Conservation (phyloP, 2,329 filamentous ascomycete species). For the Cylindrodendrum hubeiense region DNA sequence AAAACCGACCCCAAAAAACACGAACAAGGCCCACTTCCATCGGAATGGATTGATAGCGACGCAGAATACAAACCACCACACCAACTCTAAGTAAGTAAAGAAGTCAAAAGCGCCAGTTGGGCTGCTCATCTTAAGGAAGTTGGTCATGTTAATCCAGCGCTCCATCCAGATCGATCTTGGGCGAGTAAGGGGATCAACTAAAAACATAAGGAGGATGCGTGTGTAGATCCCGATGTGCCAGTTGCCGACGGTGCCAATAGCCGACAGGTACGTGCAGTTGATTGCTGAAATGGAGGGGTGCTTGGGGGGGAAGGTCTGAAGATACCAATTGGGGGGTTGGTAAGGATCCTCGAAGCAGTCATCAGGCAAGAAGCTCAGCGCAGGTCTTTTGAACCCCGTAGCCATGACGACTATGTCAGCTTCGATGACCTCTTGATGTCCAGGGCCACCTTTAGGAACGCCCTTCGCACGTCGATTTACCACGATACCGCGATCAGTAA, state of each 20-base stretch:
- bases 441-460: conserved; percentile 82
- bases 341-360: conserved; percentile 82
- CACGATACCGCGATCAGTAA: conserved; percentile 72
- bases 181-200: conserved; percentile 81
- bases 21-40: conserved; percentile 91
- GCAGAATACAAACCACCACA: conserved; percentile 89
- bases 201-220: conserved; percentile 86
- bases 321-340: conserved; percentile 86
- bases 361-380: conserved; percentile 78
- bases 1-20: conserved; percentile 81
- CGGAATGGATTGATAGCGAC: conserved; percentile 85
- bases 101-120: conserved; percentile 87
- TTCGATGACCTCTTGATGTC: conserved; percentile 72
- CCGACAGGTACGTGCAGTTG: conserved; percentile 86
- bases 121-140: conserved; percentile 74
- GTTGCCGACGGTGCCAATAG: conserved; percentile 82
- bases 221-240: conserved; percentile 94
- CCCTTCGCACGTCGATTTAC: conserved; percentile 81
- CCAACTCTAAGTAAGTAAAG: conserved; percentile 86
- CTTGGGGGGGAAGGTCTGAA: conserved; percentile 84
- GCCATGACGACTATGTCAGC: conserved; percentile 87
- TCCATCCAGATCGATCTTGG: conserved; percentile 82
- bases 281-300: conserved; percentile 82
- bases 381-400: conserved; percentile 83
- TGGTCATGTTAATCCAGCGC: conserved; percentile 88